Evolutionary conservation across 371 early-diverging fungal species (phyloP), one percentile per base, ranked within the genome.

Genomic region (Blakeslea trispora): DNA sequence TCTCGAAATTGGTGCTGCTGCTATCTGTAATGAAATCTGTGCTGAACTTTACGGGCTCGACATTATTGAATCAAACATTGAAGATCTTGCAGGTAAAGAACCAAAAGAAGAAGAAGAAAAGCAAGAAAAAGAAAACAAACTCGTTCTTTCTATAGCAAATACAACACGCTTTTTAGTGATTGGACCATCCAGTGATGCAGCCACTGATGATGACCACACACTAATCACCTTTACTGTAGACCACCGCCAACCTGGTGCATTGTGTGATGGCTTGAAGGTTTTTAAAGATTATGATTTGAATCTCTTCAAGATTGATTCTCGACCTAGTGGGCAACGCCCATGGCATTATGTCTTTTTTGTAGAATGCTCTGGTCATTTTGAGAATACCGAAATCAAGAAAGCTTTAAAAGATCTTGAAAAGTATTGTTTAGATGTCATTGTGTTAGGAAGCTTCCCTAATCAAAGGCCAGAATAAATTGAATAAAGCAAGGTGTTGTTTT

Each of bases 321-420:
- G 95, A 17, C 97, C 97, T 0, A 87, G 88, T 28, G 82, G 89
- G 13, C 74, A 83, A 51, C 79, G 84, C 40, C 89, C 85, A 50
- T 95, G 96, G 95, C 92, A 95, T 70, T 97, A 92, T 69, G 85
- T 90, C 55, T 96, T 96, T 71, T 89, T 93, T 60, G 85, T 95
- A 32, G 96, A 95, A 69, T 83, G 90, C 51, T 83, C 85, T 39
- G 95, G 93, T 11, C 92, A 95, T 60, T 75, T 72, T 47, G 83
- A 88, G 21, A 87, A 89, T 55, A 82, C 74, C 23, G 73, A 84
- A 4, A 86, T 91, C 1, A 74, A 83, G 51, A 67, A 67, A 19
- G 87, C 84, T 1, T 67, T 93, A 19, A 59, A 79, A 24, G 82
- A 86, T 40, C 63, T 95, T 53, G 76, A 85, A 34, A 67, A 81